These are phyloP conservation scores for Micromonas pusilla DNA, from an alignment of 139 green algal species.

Conservation along the genomic window DNA sequence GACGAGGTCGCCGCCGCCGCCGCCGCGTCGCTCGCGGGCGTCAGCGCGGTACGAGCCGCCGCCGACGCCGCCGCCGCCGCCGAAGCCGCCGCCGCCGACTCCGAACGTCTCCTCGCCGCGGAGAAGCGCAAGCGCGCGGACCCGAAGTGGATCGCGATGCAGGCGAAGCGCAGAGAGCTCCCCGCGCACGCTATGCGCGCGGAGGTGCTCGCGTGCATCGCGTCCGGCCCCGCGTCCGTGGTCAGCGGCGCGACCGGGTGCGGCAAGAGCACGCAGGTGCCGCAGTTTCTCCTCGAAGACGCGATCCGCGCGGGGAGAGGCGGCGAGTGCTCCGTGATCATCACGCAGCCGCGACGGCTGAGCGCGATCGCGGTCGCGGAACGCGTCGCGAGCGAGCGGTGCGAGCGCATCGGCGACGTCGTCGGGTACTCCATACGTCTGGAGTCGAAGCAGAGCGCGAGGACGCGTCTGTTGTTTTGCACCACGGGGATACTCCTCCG, in stretches of 20 bases:
- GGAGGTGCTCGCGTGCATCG: slow-evolving; percentile 29
- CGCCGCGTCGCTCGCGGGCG: not conserved
- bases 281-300: slow-evolving; percentile 26
- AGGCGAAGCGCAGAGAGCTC: slow-evolving; percentile 10
- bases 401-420: slow-evolving; percentile 51
- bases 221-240: slow-evolving; percentile 38
- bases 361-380: slow-evolving; percentile 94
- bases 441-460: slow-evolving; percentile 80
- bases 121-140: not conserved
- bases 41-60: too few relatives aligned
- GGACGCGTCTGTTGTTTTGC: slow-evolving; percentile 97
- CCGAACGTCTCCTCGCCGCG: not conserved
- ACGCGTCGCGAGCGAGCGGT: slow-evolving; percentile 89
- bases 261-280: slow-evolving; percentile 97
- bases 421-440: slow-evolving; percentile 98
- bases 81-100: not conserved
- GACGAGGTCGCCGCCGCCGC: slow-evolving; percentile 2
- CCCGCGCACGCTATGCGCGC: not conserved
- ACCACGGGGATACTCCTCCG: slow-evolving; percentile 94
- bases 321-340: slow-evolving; percentile 64
- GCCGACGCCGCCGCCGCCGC: not conserved
- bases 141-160: slow-evolving; percentile 7
- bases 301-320: not conserved
- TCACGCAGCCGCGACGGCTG: slow-evolving; percentile 90
- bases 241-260: slow-evolving; percentile 86